These are phyloP conservation scores for Trichoderma virens DNA, from an alignment of 495 filamentous ascomycete genomes.

Conservation along the genomic window DNA sequence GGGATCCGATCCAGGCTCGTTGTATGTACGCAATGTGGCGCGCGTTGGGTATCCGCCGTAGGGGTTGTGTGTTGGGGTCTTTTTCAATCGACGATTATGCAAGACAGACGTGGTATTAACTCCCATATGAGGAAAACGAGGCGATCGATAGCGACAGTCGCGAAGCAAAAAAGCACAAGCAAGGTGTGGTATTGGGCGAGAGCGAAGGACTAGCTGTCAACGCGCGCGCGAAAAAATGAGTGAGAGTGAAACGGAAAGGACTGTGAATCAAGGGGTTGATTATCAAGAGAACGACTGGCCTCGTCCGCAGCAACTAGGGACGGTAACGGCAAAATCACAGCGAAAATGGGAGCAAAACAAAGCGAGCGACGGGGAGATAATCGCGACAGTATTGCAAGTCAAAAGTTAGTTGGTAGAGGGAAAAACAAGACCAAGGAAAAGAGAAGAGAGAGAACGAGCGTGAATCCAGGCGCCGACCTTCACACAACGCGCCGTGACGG, in stretches of 20 bases:
- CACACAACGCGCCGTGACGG: neutral
- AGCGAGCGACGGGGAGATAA: neutral
- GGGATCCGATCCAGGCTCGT: conserved; percentile 2
- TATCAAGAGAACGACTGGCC: neutral
- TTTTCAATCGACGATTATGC: neutral
- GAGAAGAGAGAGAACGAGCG: neutral
- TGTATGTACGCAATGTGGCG: conserved; percentile 5
- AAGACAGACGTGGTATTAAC: no score
- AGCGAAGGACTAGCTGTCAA: neutral
- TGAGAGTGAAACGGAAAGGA: neutral
- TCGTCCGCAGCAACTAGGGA: neutral
- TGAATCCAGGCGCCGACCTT: neutral
- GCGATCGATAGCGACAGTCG: conserved; percentile 3
- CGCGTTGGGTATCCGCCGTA: neutral
- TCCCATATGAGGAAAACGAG: neutral
- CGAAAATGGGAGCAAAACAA: neutral
- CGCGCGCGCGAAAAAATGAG: neutral
- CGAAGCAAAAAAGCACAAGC: neutral
- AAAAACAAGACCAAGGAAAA: neutral
- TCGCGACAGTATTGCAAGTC: neutral
- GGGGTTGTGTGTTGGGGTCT: neutral
- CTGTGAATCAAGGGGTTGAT: conserved; percentile 2
- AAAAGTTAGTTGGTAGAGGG: neutral
- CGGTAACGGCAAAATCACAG: neutral
- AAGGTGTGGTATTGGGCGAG: neutral